phyloP scores from a whole-genome alignment of 208 protist genomes.

The Sergeia podlipaevii region DNA sequence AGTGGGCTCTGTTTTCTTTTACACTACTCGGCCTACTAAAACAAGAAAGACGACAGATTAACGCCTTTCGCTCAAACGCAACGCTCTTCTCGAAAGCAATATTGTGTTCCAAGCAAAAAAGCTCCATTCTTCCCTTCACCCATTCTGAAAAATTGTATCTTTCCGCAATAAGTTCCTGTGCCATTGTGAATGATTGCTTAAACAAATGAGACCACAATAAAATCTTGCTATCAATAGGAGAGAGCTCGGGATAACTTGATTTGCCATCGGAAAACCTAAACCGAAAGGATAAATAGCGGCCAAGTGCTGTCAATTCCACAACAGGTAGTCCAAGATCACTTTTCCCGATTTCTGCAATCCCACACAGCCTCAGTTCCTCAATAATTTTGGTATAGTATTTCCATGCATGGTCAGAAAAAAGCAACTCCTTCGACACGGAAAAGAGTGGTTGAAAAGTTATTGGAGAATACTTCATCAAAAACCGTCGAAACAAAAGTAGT shows the following conservation, averaged over 20 bases:
- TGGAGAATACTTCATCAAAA: slow-evolving; percentile 38
- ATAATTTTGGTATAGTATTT: slow-evolving; percentile 32
- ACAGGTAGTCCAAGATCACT: slow-evolving; percentile 9
- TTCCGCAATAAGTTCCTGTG: slow-evolving; percentile 17
- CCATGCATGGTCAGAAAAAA: slow-evolving; percentile 33
- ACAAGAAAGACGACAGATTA: slow-evolving; percentile 42
- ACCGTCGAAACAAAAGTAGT: slow-evolving; percentile 65
- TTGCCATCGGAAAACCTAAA: slow-evolving; percentile 20
- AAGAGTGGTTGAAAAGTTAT: slow-evolving; percentile 44
- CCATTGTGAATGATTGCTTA: slow-evolving; percentile 28
- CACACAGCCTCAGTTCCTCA: slow-evolving; percentile 23
- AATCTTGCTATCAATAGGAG: slow-evolving; percentile 51
- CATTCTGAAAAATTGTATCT: slow-evolving; percentile 41
- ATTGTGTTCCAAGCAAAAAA: slow-evolving; percentile 35
- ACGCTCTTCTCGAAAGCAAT: slow-evolving; percentile 32
- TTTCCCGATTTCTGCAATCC: slow-evolving; percentile 13
- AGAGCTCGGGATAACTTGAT: slow-evolving; percentile 25
- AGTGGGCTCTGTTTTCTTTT: slow-evolving; percentile 37
- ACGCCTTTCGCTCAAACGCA: slow-evolving; percentile 5
- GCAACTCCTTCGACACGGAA: slow-evolving; percentile 23
- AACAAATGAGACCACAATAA: slow-evolving; percentile 73
- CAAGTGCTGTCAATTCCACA: slow-evolving; percentile 52
- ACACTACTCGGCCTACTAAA: slow-evolving; percentile 25
- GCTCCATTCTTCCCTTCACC: slow-evolving; percentile 28
- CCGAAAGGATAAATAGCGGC: slow-evolving; percentile 54